phyloP scores from a whole-genome alignment of 257 asterid genomes.

The Linderniella brevidens region DNA sequence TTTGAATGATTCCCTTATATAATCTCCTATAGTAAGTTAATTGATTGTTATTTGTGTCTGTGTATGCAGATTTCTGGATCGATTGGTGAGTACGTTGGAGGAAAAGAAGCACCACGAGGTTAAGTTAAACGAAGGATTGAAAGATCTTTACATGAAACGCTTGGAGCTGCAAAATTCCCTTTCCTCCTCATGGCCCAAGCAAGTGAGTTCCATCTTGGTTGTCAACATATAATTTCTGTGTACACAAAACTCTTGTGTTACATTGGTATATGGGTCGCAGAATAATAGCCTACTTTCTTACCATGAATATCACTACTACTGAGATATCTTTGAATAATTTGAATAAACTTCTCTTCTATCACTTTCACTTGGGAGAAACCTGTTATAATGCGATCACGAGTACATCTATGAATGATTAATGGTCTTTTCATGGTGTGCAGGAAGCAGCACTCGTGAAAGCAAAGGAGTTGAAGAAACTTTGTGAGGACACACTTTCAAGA shows the following conservation, averaged over 20 bases:
- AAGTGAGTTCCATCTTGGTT: constrained; percentile 35
- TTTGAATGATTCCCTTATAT: neutral
- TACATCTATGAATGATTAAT: neutral
- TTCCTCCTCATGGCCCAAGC: constrained; percentile 95
- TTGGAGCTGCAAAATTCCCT: constrained; percentile 87
- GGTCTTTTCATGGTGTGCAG: constrained; percentile 20
- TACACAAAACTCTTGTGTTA: neutral
- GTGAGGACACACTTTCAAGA: constrained; percentile 54
- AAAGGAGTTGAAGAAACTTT: constrained; percentile 66
- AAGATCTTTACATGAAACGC: constrained; percentile 57
- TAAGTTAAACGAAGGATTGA: constrained; percentile 69
- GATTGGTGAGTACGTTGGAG: constrained; percentile 69
- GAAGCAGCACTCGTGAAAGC: constrained; percentile 57
- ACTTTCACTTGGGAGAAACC: neutral
- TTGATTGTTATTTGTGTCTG: neutral
- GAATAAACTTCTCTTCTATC: neutral
- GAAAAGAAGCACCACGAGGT: constrained; percentile 83
- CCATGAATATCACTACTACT: no score
- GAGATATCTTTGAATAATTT: no score
- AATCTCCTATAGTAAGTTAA: neutral
- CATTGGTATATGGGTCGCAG: neutral
- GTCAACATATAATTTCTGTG: neutral
- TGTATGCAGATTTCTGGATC: constrained; percentile 73
- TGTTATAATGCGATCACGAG: neutral
- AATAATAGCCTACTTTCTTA: constrained; percentile 1